Evolutionary conservation across 129 eudicot species (phyloP).

Genomic region (Daucus carota): DNA sequence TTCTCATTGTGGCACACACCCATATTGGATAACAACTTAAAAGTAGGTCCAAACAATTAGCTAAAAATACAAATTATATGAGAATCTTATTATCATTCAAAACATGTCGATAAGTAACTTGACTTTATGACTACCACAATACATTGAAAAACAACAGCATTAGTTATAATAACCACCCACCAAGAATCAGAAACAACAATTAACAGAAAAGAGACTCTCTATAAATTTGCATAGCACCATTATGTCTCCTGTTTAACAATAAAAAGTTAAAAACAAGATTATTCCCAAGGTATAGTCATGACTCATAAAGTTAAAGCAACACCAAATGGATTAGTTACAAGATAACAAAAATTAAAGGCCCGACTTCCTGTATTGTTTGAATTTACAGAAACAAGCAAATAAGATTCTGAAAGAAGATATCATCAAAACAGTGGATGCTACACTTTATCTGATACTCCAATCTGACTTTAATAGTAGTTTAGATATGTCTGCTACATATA

Average conservation of each 20-base stretch:
- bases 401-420: neutral
- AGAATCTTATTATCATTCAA: too few relatives aligned
- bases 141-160: neutral
- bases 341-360: neutral
- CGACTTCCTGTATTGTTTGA: neutral
- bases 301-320: neutral
- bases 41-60: neutral
- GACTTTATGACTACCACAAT: neutral
- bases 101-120: neutral
- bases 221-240: neutral
- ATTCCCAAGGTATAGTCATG: neutral
- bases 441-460: constrained; percentile 8
- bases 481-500: constrained; percentile 19
- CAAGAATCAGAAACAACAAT: neutral
- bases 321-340: neutral
- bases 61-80: too few relatives aligned
- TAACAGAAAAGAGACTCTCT: neutral
- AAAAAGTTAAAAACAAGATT: neutral
- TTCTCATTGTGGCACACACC: neutral
- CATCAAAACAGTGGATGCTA: constrained; percentile 8
- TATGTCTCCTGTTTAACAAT: neutral
- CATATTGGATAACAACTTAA: neutral
- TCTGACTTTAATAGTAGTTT: constrained; percentile 25
- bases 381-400: neutral
- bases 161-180: neutral